Base-by-base conservation (phyloP, 306 rosid genomes). In the Oxytropis ochrocephala region DNA sequence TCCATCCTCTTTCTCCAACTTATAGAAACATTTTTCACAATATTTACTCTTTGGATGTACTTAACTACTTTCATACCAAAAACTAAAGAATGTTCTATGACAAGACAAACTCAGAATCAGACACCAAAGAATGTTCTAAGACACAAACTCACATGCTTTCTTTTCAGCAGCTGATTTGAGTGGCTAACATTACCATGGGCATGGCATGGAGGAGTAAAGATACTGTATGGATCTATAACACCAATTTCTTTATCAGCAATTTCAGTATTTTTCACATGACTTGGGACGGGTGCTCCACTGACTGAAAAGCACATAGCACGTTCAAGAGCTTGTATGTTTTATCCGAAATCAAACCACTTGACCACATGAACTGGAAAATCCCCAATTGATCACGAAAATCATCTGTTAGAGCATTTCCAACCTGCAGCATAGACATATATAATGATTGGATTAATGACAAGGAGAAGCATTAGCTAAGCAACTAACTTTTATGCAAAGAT, bases 381-480 rank as follows among this genome's bases (percentile, higher is more conserved):
- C 98, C 98, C 82, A 86, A 58, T 65, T 84, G 97, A 65, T 93
- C 96, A 63, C 79, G 73, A 81, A 70, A 87, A 78, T 88, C 98
- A 48, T 93, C 98, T 11, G 83, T 82, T 52, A 93, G 72, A 82
- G 98, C 98, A 81, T 93, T 93, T 66, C 98, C 98, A 49, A 93
- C 96, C 98, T 92, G 91, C 64, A 87, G 52, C 72, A 32, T 17
- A 76, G 39, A 75, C 8, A 57, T n/a, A 46, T 55, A 21, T 39
- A 44, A 42, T 63, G 10, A 30, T 63, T 59, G 7, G 7, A 33
- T 33, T 21, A 55, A 32, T 59, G 56, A 51, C 58, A 36, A 80
- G 4, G 50, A 21, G 18, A 38, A 43, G 27, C 48, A 75, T 19
- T 39, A 39, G 60, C 7, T 0, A 47, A 57, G 47, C 30, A 68